Evolutionary conservation across 257 asterid species (phyloP), one percentile per base, ranked within the genome.

Genomic region (Primulina tabacum): DNA sequence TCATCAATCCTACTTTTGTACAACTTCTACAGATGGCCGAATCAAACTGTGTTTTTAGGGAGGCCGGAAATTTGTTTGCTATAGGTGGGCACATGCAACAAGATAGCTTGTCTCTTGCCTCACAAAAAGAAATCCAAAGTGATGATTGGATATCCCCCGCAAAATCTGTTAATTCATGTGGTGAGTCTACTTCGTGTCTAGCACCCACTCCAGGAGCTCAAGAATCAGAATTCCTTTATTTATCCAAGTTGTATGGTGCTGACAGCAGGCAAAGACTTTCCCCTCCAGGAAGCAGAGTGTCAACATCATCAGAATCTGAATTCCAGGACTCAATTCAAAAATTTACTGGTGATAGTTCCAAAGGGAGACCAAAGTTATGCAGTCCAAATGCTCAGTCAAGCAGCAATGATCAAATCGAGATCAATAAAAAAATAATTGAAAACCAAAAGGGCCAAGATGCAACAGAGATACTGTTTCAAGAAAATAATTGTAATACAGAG

Each of bases 241-340:
- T 71, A 29, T 72, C 76, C 65, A 75, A 77, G 65, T 28, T 30
- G 65, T 68, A 62, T 4, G 52, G 60, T 43, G 53, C 69, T 52
- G 64, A 72, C 66, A 62, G 70, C n/a, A 64, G 55, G 16, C 76
- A 76, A 64, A 90, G 77, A 74, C 76, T 65, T 76, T 77, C 73
- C 74, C 67, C 67, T 8, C 70, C 81, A 7, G 89, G 84, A 81
- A 80, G 72, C 80, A 87, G 94, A 77, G 95, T 74, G 58, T 77
- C 57, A 17, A 50, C 82, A 62, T 86, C 92, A 10, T 79, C 84
- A 67, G 94, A 87, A 81, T 88, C 87, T 62, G 86, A 79, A 52
- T 80, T 81, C 20, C 86, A 79, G 47, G 72, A 84, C 76, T 62
- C 80, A 59, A 69, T 26, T 78, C 78, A 78, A 77, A 73, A 62